Percentiles rank a stretch among this genome's conserved stretches.
Evolutionary conservation across 352 stramenopile species (phyloP).

Genomic region (Globisporangium canariense): DNA sequence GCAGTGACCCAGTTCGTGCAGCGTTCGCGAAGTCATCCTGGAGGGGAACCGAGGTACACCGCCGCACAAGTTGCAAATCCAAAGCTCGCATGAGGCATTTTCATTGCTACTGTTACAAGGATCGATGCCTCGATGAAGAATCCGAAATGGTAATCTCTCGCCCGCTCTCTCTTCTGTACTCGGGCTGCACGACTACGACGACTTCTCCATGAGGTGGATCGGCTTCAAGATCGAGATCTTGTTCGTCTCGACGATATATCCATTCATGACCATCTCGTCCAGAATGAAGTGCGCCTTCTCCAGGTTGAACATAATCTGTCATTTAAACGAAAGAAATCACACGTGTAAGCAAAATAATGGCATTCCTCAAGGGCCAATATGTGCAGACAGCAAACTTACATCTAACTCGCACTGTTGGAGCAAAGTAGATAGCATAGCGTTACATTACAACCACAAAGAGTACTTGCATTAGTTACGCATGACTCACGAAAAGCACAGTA

Average conservation of each 20-base stretch:
- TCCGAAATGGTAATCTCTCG: neutral
- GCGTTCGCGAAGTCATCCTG: too few relatives aligned
- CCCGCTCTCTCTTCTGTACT: neutral
- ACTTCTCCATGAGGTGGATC: slow-evolving; percentile 98
- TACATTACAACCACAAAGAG: slow-evolving; percentile 1
- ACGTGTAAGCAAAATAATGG: neutral
- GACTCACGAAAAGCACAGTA: neutral
- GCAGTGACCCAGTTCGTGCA: too few relatives aligned
- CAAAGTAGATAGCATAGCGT: neutral
- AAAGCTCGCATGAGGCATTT: neutral
- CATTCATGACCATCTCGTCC: slow-evolving; percentile 99
- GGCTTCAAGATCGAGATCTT: slow-evolving; percentile 98
- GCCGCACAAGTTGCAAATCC: too few relatives aligned
- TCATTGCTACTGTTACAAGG: slow-evolving; percentile 4
- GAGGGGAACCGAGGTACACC: too few relatives aligned
- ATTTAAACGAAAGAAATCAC: neutral
- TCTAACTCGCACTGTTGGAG: slow-evolving; percentile 76
- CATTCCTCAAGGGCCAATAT: neutral
- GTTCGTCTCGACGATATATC: slow-evolving; percentile 99
- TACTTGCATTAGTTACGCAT: neutral
- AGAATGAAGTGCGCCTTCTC: slow-evolving; percentile 91
- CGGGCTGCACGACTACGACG: slow-evolving; percentile 43
- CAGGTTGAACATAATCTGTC: slow-evolving; percentile 91
- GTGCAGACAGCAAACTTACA: slow-evolving; percentile 34
- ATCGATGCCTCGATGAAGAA: neutral